These are phyloP conservation scores for Xerocomellus intermedius DNA, from an alignment of 768 basidiomycete species.

Conservation along the genomic window DNA sequence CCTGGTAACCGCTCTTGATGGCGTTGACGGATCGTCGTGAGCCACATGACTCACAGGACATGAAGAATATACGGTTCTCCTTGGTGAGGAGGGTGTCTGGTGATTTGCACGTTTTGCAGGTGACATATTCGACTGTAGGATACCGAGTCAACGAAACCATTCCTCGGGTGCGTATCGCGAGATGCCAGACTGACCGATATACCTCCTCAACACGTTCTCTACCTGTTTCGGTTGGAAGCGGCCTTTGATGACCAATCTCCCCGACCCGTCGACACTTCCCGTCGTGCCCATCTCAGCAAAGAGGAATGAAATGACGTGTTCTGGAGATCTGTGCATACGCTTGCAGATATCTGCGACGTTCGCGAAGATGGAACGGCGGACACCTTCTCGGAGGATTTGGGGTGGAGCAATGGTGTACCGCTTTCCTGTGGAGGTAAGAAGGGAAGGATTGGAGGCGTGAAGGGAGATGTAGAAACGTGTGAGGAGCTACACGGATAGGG, in stretches of 20 bases:
- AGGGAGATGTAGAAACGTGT: constrained; percentile 89
- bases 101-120: constrained; percentile 99
- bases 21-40: constrained; percentile 88
- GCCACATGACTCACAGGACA: constrained; percentile 89
- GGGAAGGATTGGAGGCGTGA: constrained; percentile 91
- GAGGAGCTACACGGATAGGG: constrained; percentile 59
- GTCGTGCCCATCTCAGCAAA: constrained; percentile 99
- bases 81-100: constrained; percentile 95
- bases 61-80: constrained; percentile 99
- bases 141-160: background rate
- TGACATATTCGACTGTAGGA: constrained; percentile 88
- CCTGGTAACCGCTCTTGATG: constrained; percentile 99
- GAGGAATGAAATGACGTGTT: constrained; percentile 95
- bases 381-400: constrained; percentile 90
- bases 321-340: constrained; percentile 96
- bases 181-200: constrained; percentile 70
- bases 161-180: background rate
- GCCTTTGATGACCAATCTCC: constrained; percentile 94
- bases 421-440: constrained; percentile 81
- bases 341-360: constrained; percentile 98
- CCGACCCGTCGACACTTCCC: constrained; percentile 89
- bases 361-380: constrained; percentile 96
- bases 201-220: constrained; percentile 93
- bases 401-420: constrained; percentile 98
- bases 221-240: constrained; percentile 98